Evolutionary conservation across 2,329 filamentous ascomycete species (phyloP), one percentile per base, ranked within the genome.

Genomic region (Periconia sp.): DNA sequence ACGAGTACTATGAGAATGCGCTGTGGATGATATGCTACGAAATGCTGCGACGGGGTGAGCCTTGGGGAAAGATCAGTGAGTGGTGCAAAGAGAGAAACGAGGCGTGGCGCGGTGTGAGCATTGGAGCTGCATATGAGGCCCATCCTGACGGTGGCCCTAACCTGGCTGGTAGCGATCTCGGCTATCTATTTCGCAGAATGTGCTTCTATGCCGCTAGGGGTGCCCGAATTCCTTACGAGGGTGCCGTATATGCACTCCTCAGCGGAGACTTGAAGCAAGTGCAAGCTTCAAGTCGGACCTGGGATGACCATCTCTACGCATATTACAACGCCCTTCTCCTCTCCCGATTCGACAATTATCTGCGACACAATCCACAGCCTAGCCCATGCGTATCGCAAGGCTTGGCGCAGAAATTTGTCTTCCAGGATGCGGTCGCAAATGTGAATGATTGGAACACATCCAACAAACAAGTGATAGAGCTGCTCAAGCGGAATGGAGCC

Each of bases 21-120:
- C 88, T 95, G 33, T 97, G 94, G 92, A 80, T 92, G 48, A 87
- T 89, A n/a, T 94, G 89, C 71, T 97, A 91, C 75, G 90, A 96
- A 68, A 88, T 96, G 77, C 77, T 99, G 38, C 85, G 92, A 35
- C 84, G 91, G 32, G 94, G 94, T n/a, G 85, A 84, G 54, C 83
- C 79, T 48, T 83, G 88, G 72, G 72, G 80, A 7, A 82, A 87
- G 25, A 88, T 97, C 50, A 82, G 84, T 40, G 87, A 92, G 35
- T 96, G 91, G 89, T 95, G 91, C 60, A 77, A 86, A 33, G 88
- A 92, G 58, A 82, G 88, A 46, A 89, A 89, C 8, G 92, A 97
- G 72, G 82, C 86, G 48, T 99, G 92, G 92, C 85, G 92, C 49
- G 90, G 90, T 29, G 81, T 92, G 24, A 88, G 87, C 46, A 81